These are phyloP conservation scores for Centrapalus pauciflorus DNA, from an alignment of 129 eudicot genomes.

Conservation along the genomic window DNA sequence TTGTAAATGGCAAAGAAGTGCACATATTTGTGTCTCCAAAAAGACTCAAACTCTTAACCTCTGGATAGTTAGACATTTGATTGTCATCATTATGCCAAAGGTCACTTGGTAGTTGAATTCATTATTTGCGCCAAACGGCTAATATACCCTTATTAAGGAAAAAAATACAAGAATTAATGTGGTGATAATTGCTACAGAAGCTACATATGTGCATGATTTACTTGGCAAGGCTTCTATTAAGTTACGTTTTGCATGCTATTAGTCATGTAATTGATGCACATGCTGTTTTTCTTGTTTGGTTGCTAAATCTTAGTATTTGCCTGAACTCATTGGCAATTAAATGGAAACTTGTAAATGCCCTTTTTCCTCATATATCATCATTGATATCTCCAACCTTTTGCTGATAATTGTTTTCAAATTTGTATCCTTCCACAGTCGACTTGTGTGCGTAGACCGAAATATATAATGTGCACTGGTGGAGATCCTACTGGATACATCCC, in stretches of 20 bases:
- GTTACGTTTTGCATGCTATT: too few species aligned
- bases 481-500: slow-evolving; percentile 80
- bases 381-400: background rate
- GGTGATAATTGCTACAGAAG: too few species aligned
- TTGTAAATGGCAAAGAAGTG: too few species aligned
- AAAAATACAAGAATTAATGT: background rate
- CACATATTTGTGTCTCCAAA: too few species aligned
- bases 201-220: too few species aligned
- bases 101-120: background rate
- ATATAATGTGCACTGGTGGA: slow-evolving; percentile 82
- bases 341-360: background rate
- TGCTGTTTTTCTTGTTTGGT: too few species aligned
- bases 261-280: too few species aligned
- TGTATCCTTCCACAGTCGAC: slow-evolving; percentile 46
- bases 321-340: background rate
- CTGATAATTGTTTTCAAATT: slow-evolving; percentile 1
- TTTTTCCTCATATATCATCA: background rate
- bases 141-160: background rate
- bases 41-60: too few species aligned
- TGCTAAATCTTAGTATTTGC: background rate
- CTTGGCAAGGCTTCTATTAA: too few species aligned
- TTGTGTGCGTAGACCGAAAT: slow-evolving; percentile 87
- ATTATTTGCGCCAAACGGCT: too few species aligned
- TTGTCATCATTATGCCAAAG: background rate
- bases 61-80: too few species aligned